Percentiles rank a stretch among this genome's conserved stretches.
Conservation (phyloP, 179 eudicot species). For the Vitellaria paradoxa region DNA sequence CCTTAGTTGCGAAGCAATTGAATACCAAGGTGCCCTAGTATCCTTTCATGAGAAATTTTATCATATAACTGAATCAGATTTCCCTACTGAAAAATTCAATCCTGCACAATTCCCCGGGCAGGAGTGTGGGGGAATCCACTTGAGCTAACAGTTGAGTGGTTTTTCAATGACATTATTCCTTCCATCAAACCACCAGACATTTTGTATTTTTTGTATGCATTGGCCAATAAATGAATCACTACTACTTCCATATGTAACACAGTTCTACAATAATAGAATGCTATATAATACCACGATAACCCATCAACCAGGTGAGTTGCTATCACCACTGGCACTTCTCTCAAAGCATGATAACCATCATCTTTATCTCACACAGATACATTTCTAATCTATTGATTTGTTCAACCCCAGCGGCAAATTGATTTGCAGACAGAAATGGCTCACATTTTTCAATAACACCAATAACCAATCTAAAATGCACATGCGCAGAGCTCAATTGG, state of each 20-base stretch:
- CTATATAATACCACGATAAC: neutral
- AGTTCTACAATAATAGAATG: neutral
- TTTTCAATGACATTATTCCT: neutral
- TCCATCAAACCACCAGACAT: neutral
- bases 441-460: too few species aligned
- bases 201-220: neutral
- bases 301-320: neutral
- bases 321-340: neutral
- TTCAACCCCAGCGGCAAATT: too few species aligned
- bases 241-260: neutral
- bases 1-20: neutral
- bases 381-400: too few species aligned
- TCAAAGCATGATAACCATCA: too few species aligned
- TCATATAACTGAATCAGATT: neutral
- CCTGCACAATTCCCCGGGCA: neutral
- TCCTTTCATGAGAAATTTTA: neutral
- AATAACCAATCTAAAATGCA: too few species aligned
- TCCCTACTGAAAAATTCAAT: neutral
- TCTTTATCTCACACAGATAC: too few species aligned
- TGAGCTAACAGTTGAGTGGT: neutral
- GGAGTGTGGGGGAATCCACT: neutral
- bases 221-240: neutral
- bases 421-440: too few species aligned
- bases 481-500: too few species aligned
- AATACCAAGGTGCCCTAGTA: neutral